Conservation (phyloP, 345 rosid genomes). For the Adansonia digitata region DNA sequence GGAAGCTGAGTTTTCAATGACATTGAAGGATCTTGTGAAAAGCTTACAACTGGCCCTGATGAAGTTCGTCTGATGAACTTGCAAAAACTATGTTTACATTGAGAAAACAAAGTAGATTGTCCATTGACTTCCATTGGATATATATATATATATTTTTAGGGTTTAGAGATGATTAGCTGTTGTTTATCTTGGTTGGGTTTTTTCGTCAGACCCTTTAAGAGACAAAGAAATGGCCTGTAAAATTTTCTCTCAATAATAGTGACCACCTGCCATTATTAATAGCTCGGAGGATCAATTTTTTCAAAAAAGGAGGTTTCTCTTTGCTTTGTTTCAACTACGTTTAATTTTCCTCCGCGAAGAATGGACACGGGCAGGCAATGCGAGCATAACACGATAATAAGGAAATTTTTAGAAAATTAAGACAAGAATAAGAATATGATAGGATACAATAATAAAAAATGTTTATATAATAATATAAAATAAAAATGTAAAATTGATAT, state of each 20-base stretch:
- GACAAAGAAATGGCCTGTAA: not conserved
- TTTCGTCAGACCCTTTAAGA: not conserved
- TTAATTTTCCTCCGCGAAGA: constrained; percentile 4
- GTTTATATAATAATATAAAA: no score
- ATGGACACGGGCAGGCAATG: no score
- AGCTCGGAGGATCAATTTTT: not conserved
- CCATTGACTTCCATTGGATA: not conserved
- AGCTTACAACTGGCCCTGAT: constrained; percentile 40
- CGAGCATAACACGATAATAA: no score
- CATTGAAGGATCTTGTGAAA: constrained; percentile 47
- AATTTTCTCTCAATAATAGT: not conserved
- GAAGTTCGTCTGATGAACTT: constrained; percentile 23
- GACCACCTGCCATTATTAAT: not conserved
- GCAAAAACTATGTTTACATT: not conserved
- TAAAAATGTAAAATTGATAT: no score
- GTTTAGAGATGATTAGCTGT: not conserved
- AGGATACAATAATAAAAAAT: no score
- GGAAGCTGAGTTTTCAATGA: constrained; percentile 38
- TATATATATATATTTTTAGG: not conserved
- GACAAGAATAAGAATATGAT: no score
- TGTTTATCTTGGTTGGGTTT: not conserved
- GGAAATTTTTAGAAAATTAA: no score
- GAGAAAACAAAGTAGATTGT: constrained; percentile 2
- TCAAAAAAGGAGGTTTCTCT: constrained; percentile 9
- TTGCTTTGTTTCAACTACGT: constrained; percentile 10